Evolutionary conservation across 164 flowering plant genomes (phyloP).

Genomic region (Stephania cephalantha): DNA sequence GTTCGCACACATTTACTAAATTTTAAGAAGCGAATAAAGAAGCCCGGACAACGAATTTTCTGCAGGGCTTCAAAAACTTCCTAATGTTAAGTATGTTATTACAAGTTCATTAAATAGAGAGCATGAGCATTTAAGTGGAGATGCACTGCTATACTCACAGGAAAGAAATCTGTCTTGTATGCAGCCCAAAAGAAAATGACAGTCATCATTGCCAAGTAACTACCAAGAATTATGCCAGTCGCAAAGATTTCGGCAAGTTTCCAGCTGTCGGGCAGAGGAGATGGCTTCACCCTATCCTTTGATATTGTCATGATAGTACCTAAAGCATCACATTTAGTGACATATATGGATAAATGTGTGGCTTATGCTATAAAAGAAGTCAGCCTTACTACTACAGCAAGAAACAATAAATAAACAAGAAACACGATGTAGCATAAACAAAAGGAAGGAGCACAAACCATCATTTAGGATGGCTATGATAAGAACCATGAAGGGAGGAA

Average conservation of each 20-base stretch:
- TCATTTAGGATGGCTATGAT: conserved; percentile 89
- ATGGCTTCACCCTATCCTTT: conserved; percentile 87
- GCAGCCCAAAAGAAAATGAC: conserved; percentile 94
- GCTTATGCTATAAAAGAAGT: neutral
- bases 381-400: neutral
- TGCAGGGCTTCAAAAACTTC: neutral
- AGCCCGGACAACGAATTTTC: neutral
- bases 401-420: neutral
- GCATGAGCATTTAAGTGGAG: neutral
- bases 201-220: conserved; percentile 91
- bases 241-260: conserved; percentile 81
- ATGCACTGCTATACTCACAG: conserved; percentile 36
- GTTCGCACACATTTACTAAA: neutral
- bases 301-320: conserved; percentile 97
- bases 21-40: neutral
- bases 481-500: conserved; percentile 93
- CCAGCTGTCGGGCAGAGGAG: conserved; percentile 89
- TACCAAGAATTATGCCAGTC: conserved; percentile 78
- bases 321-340: conserved; percentile 23
- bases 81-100: neutral
- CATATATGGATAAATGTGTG: neutral
- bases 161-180: conserved; percentile 77
- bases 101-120: neutral
- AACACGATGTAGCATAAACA: no score
- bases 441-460: conserved; percentile 33